These are phyloP conservation scores for Pilasporangium apinafurcum DNA, from an alignment of 352 stramenopile genomes.

Conservation along the genomic window DNA sequence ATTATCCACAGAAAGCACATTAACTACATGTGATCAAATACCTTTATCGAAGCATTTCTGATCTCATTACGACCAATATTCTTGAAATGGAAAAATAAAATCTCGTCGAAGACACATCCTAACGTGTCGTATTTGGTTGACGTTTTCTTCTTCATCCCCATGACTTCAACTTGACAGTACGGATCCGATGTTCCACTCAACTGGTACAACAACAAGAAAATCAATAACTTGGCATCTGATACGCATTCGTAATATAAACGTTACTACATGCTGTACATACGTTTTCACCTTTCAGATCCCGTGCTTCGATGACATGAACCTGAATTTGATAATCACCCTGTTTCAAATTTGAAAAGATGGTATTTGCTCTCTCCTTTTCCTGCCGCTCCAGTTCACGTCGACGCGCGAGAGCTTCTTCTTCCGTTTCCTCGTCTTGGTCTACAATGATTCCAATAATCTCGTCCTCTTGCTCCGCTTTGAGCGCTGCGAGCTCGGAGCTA, in stretches of 20 bases:
- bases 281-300: constrained; percentile 87
- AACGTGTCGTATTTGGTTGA: constrained; percentile 78
- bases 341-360: constrained; percentile 41
- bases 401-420: constrained; percentile 40
- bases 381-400: constrained; percentile 36
- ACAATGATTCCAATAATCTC: constrained; percentile 23
- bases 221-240: background rate
- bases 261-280: constrained; percentile 13
- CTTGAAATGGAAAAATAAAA: constrained; percentile 86
- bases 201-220: constrained; percentile 13
- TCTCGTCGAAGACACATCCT: constrained; percentile 88
- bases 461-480: constrained; percentile 10
- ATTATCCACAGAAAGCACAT: background rate
- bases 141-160: constrained; percentile 67
- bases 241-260: background rate
- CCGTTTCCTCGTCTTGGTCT: constrained; percentile 75
- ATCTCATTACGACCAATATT: constrained; percentile 76
- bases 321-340: constrained; percentile 82
- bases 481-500: constrained; percentile 5
- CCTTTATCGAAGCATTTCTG: constrained; percentile 61
- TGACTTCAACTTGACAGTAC: constrained; percentile 77
- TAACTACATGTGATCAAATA: constrained; percentile 6
- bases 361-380: constrained; percentile 40
- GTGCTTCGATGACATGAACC: constrained; percentile 83
- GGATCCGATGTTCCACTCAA: constrained; percentile 85